Evolutionary conservation across 2,329 filamentous ascomycete genomes (phyloP).

Genomic region (Hymenoscyphus repandus): DNA sequence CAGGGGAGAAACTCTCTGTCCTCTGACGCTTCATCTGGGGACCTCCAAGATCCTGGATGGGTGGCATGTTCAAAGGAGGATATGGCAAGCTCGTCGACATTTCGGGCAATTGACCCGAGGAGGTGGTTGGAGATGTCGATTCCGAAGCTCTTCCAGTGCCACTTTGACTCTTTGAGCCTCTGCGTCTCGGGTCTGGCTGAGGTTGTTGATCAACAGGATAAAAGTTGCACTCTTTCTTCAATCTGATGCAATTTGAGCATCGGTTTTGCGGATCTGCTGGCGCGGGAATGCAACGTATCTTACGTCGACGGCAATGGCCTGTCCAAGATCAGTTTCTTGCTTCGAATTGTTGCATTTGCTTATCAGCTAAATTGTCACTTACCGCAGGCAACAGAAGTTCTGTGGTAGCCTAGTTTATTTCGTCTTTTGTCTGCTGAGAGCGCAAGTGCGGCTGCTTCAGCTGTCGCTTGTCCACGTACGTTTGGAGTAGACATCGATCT

Average conservation of each 20-base stretch:
- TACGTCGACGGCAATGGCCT: conserved; percentile 90
- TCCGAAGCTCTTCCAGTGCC: conserved; percentile 35
- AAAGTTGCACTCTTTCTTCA: conserved; percentile 94
- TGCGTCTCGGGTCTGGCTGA: conserved; percentile 38
- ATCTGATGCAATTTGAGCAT: conserved; percentile 86
- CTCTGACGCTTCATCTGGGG: conserved; percentile 36
- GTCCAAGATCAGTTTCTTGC: conserved; percentile 14
- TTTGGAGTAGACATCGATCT: conserved; percentile 47
- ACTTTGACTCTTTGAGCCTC: conserved; percentile 35
- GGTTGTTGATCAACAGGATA: conserved; percentile 78
- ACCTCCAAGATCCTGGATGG: conserved; percentile 42
- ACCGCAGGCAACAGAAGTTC: conserved; percentile 94
- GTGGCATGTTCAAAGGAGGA: conserved; percentile 39
- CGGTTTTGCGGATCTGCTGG: conserved; percentile 67
- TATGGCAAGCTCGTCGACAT: conserved; percentile 38
- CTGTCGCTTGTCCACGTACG: conserved; percentile 37
- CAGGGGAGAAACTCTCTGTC: conserved; percentile 31
- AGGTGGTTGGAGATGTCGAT: conserved; percentile 44
- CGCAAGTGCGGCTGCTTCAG: conserved; percentile 29
- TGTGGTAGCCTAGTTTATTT: conserved; percentile 93
- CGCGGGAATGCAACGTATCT: conserved; percentile 83
- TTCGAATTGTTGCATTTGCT: conserved; percentile 12
- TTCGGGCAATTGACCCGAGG: conserved; percentile 39
- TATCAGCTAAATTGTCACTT: conserved; percentile 40
- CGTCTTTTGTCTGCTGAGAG: conserved; percentile 59